These are phyloP conservation scores for Cystobasidium pallidum DNA, from an alignment of 1,284 basidiomycete species.

Conservation along the genomic window DNA sequence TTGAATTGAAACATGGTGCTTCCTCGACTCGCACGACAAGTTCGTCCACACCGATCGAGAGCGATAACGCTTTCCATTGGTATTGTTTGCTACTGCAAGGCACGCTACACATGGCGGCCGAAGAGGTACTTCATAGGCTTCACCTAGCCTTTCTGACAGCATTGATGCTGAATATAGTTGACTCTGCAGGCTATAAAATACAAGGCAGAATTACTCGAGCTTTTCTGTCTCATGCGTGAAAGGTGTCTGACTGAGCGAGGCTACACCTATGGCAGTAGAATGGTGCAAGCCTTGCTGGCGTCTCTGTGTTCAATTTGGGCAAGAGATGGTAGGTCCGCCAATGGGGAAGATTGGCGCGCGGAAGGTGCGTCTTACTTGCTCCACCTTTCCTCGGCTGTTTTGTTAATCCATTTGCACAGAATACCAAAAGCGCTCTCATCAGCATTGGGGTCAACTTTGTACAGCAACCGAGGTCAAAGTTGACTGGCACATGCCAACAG, in stretches of 20 bases:
- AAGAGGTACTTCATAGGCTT: slow-evolving; percentile 62
- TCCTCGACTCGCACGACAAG: slow-evolving; percentile 88
- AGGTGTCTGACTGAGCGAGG: slow-evolving; percentile 87
- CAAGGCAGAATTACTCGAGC: slow-evolving; percentile 68
- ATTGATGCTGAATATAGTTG: not conserved
- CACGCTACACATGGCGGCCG: slow-evolving; percentile 72
- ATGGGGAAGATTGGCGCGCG: slow-evolving; percentile 77
- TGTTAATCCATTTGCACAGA: slow-evolving; percentile 20
- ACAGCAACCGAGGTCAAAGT: slow-evolving; percentile 77
- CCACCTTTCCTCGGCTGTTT: not conserved
- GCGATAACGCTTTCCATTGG: slow-evolving; percentile 93
- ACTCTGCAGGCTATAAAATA: slow-evolving; percentile 68
- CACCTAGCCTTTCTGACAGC: no score
- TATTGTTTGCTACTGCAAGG: slow-evolving; percentile 79
- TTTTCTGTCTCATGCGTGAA: slow-evolving; percentile 72
- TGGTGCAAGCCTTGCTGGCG: slow-evolving; percentile 77
- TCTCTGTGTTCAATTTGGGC: slow-evolving; percentile 80
- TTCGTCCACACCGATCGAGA: slow-evolving; percentile 77
- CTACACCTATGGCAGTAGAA: slow-evolving; percentile 76
- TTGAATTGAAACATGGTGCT: slow-evolving; percentile 87
- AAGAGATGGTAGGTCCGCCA: slow-evolving; percentile 78
- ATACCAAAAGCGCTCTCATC: slow-evolving; percentile 56
- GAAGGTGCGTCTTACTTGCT: slow-evolving; percentile 62
- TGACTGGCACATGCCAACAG: slow-evolving; percentile 83
- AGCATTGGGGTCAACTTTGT: slow-evolving; percentile 63